Evolutionary conservation across 768 basidiomycete genomes (phyloP).

Genomic region (Gautieria morchelliformis): DNA sequence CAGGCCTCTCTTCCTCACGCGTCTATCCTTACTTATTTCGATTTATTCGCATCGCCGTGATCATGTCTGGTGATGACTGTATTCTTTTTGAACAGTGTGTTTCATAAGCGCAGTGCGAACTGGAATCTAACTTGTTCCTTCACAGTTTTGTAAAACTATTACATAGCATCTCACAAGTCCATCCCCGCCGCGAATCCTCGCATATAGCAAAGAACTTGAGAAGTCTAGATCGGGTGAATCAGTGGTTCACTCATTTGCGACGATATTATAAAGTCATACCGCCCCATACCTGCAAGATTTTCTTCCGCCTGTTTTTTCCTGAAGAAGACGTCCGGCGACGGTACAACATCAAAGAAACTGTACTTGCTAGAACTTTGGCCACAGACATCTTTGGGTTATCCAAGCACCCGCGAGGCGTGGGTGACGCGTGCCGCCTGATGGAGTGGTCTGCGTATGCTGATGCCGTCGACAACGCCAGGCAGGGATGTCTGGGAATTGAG

Average conservation of each 20-base stretch:
- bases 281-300: slow-evolving; percentile 40
- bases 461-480: slow-evolving; percentile 20
- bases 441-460: slow-evolving; percentile 10
- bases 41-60: neutral
- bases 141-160: slow-evolving; percentile 9
- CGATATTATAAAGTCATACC: slow-evolving; percentile 39
- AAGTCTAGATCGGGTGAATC: slow-evolving; percentile 26
- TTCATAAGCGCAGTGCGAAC: neutral
- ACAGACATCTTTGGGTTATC: slow-evolving; percentile 35
- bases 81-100: slow-evolving; percentile 5
- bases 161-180: slow-evolving; percentile 3
- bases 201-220: no score
- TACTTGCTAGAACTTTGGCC: slow-evolving; percentile 42
- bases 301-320: slow-evolving; percentile 78
- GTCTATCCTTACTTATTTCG: neutral
- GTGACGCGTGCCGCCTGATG: slow-evolving; percentile 7
- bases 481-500: slow-evolving; percentile 67
- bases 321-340: slow-evolving; percentile 64
- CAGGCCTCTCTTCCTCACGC: neutral
- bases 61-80: neutral
- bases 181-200: neutral
- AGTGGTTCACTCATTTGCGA: slow-evolving; percentile 37
- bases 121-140: neutral
- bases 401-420: slow-evolving; percentile 17
- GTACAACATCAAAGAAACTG: slow-evolving; percentile 65